A percentile compares a stretch with the other conserved stretches of the same genome.
These are phyloP conservation scores for Nasturtium officinale DNA, from an alignment of 345 rosid genomes.

Conservation along the genomic window DNA sequence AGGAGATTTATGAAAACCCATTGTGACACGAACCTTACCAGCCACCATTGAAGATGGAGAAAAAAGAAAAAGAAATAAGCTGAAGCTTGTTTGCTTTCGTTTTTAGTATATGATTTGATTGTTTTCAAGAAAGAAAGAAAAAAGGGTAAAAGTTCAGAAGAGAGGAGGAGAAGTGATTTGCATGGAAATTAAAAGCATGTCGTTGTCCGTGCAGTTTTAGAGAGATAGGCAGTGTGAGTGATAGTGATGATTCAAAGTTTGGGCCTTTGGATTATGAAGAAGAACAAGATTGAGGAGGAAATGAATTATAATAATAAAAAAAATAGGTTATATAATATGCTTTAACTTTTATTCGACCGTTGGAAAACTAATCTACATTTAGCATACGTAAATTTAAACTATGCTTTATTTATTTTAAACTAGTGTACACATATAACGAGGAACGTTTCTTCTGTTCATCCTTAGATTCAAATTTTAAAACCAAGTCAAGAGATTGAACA, in stretches of 20 bases:
- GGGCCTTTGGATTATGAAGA: constrained; percentile 22
- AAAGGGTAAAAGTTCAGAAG: constrained; percentile 5
- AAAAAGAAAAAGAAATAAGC: not conserved
- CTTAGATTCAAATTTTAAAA: constrained; percentile 41
- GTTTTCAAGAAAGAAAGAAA: no score
- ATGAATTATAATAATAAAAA: not conserved
- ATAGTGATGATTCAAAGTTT: constrained; percentile 43
- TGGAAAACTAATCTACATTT: constrained; percentile 36
- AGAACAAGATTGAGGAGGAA: constrained; percentile 13
- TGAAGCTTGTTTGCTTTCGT: no score
- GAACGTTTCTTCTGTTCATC: constrained; percentile 70
- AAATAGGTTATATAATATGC: constrained; percentile 15
- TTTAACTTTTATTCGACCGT: constrained; percentile 41
- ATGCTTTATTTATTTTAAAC: constrained; percentile 34
- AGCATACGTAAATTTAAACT: constrained; percentile 34
- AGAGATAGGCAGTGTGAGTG: constrained; percentile 38
- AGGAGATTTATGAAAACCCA: constrained; percentile 85
- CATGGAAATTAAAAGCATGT: constrained; percentile 46
- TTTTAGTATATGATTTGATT: no score
- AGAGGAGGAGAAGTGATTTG: constrained; percentile 28
- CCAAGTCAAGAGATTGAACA: not conserved
- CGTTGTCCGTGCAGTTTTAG: constrained; percentile 44
- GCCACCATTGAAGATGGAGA: constrained; percentile 62
- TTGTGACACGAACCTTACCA: constrained; percentile 80
- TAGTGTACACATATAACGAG: constrained; percentile 50